Evolutionary conservation across 495 filamentous ascomycete species (phyloP).

Genomic region (Aspergillus olivimuriae): DNA sequence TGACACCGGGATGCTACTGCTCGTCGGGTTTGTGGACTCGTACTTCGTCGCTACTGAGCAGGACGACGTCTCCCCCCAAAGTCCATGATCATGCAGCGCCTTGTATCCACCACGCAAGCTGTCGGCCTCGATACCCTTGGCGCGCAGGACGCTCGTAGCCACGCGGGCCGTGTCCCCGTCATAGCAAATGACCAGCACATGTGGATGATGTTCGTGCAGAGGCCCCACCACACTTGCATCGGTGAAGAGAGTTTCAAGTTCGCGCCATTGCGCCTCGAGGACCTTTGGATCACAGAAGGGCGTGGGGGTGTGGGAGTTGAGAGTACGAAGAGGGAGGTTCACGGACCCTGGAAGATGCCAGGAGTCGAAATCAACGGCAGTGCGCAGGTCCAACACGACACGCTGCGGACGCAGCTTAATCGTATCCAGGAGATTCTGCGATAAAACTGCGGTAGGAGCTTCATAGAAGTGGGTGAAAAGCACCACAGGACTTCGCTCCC

Average conservation of each 20-base stretch:
- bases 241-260: conserved; percentile 35
- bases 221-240: conserved; percentile 17
- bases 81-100: conserved; percentile 24
- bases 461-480: conserved; percentile 33
- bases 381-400: conserved; percentile 38
- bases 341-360: conserved; percentile 41
- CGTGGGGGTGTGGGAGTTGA: conserved; percentile 26
- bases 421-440: conserved; percentile 17
- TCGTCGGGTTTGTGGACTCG: neutral
- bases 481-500: conserved; percentile 39
- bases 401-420: conserved; percentile 21
- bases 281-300: conserved; percentile 41
- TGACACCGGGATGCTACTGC: conserved; percentile 2
- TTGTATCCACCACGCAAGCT: conserved; percentile 42
- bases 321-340: conserved; percentile 34
- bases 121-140: conserved; percentile 43
- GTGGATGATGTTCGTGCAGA: conserved; percentile 17
- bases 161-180: conserved; percentile 48
- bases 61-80: conserved; percentile 15
- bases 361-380: conserved; percentile 29
- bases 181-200: conserved; percentile 45
- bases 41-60: conserved; percentile 2
- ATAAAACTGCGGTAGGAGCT: conserved; percentile 15
- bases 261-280: conserved; percentile 39
- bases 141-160: conserved; percentile 46